Evolutionary conservation across 2,329 filamentous ascomycete genomes (phyloP), one percentile per base, ranked within the genome.

Genomic region (Pseudogymnoascus sp.): DNA sequence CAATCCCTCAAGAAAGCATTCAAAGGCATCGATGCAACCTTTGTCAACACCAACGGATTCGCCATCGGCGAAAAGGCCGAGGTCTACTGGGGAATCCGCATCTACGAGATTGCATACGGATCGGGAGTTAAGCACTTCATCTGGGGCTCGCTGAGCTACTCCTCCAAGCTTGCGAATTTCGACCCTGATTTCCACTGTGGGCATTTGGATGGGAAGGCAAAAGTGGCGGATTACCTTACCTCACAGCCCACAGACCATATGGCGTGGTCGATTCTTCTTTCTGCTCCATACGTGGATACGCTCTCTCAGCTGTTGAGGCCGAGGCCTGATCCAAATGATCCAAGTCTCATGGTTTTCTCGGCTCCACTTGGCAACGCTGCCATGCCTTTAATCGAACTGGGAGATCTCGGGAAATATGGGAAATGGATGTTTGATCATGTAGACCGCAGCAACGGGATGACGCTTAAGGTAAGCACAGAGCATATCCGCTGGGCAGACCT

Each of bases 11-110:
- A 14, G 11, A 61, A 60, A 6, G 66, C 64, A 4, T 67, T 71
- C 62, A 28, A 53, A 22, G 67, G 62, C n/a, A 64, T 67, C 6
- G 64, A 68, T 14, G 62, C 63, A 6, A 63, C 64, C 16, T 71
- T 66, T 37, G 65, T 70, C 5, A 71, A 71, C 37, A 67, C 65
- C 3, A 67, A 71, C 59, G 68, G 68, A 6, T 71, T 71, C 37
- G 68, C 66, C 6, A 22, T 70, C 12, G 70, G 70, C n/a, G 67
- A 71, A 38, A 70, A 70, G 46, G 62, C 61, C 26, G 70, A 71
- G 62, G 59, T 66, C 2, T 71, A 67, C 62, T 70, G 67, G 41
- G 67, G 68, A 1, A 64, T 70, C 33, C 60, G 70, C 5, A 62
- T 66, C 8, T 71, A 67, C 37, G 70, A 71, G 61, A 61, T 71